Evolutionary conservation across 73 alveolate genomes (phyloP).

Genomic region (Paramecium bursaria): DNA sequence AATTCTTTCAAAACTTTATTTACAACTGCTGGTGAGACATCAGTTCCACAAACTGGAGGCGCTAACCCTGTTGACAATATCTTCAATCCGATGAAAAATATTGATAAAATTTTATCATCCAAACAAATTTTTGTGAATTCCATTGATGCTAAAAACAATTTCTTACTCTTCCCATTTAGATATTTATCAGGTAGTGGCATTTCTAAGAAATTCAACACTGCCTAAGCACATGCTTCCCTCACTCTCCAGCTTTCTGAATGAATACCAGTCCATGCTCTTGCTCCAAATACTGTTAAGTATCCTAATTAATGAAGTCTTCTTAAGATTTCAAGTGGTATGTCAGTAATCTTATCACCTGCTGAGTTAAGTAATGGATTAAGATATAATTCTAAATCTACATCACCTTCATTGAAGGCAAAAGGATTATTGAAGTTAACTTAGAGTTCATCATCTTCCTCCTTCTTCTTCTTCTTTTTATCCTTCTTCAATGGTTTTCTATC

Average conservation of each 20-base stretch:
- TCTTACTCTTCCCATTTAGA: constrained; percentile 84
- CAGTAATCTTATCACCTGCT: constrained; percentile 92
- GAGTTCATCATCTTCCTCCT: constrained; percentile 79
- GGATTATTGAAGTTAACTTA: constrained; percentile 84
- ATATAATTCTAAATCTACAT: constrained; percentile 94
- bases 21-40: constrained; percentile 88
- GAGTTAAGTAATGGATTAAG: constrained; percentile 85
- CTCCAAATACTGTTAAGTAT: constrained; percentile 92
- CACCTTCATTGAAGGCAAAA: constrained; percentile 96
- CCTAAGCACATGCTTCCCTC: constrained; percentile 97
- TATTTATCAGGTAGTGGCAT: constrained; percentile 91
- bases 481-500: constrained; percentile 54
- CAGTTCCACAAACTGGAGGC: constrained; percentile 95
- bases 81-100: constrained; percentile 90
- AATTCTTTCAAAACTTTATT: constrained; percentile 89
- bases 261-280: constrained; percentile 92
- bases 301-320: constrained; percentile 92
- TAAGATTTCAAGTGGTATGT: constrained; percentile 85
- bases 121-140: constrained; percentile 91
- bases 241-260: constrained; percentile 96
- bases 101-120: constrained; percentile 93
- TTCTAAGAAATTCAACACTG: constrained; percentile 92
- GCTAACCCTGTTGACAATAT: constrained; percentile 89
- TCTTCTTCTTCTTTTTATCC: constrained; percentile 88
- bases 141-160: constrained; percentile 92